Base-by-base conservation (phyloP, 192 early-diverging fungal species). In the Coemansia sp. region DNA sequence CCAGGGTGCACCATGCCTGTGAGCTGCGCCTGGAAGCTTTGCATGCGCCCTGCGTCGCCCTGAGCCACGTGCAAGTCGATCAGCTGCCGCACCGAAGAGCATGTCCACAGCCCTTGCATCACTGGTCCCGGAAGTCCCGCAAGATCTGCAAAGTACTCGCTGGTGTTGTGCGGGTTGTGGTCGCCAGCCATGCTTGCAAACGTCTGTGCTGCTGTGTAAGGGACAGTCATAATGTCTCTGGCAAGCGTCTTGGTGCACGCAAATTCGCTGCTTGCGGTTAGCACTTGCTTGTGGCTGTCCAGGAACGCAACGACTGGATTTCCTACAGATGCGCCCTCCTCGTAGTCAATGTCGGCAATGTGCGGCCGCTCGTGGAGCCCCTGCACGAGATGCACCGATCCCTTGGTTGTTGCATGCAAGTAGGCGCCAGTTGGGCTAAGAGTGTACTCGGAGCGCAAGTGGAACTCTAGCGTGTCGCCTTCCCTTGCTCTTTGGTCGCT, bases 111-210 rank as follows among this genome's bases (percentile, higher is more conserved):
- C 49, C 87, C 85, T 30, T 95, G 95, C 52, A 93, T 95, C 66
- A 95, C 91, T 39, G 93, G 94, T 39, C 87, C 92, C 38, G 92
- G 92, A 38, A 95, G 88, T 57, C 87, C 85, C 20, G 93, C 91
- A 26, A 94, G 72, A 64, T 94, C 91, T 62, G 92, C 88, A 77
- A 96, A 92, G 87, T 92, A 95, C 55, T 87, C 87, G 85, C 94
- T 96, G 76, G 93, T 91, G 83, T 93, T 94, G 77, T 95, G 96
- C 43, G 95, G 95, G 74, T 93, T 97, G 82, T 88, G 84, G 68
- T 94, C 94, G 62, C 90, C 91, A 11, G 92, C 92, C 7, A 34
- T 36, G 16, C 15, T 24, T 12, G 56, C 56, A 38, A 36, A 58
- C 4, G 24, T 33, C 8, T 58, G 56, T 6, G 56, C 56, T 18